Evolutionary conservation across 768 basidiomycete genomes (phyloP).

Genomic region (Macrolepiota dolichaula): DNA sequence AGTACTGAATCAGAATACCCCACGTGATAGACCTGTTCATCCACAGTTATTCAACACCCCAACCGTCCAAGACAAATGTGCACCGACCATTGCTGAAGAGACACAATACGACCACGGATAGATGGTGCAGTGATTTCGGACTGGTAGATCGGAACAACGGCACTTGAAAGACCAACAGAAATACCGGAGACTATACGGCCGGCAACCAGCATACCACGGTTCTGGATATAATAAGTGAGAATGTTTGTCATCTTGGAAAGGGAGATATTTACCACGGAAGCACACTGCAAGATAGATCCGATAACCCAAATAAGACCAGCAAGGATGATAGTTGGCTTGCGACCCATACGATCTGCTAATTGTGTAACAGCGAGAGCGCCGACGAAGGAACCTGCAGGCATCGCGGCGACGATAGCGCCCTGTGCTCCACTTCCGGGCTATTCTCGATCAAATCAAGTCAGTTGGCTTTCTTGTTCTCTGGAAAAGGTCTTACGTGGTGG

Average conservation of each 20-base stretch:
- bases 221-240: constrained; percentile 27
- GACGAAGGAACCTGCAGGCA: constrained; percentile 72
- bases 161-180: constrained; percentile 63
- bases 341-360: constrained; percentile 63
- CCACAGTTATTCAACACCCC: background rate
- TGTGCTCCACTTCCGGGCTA: constrained; percentile 54
- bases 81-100: constrained; percentile 66
- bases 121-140: constrained; percentile 69
- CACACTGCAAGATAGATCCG: constrained; percentile 71
- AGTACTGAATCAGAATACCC: constrained; percentile 76
- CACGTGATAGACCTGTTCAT: constrained; percentile 57
- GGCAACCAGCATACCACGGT: constrained; percentile 72
- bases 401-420: constrained; percentile 74
- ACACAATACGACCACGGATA: constrained; percentile 73
- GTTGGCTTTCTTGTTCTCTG: background rate
- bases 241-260: background rate
- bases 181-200: constrained; percentile 68
- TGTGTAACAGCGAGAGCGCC: constrained; percentile 62
- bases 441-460: background rate
- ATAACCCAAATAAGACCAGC: constrained; percentile 71
- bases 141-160: constrained; percentile 72
- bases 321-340: constrained; percentile 63
- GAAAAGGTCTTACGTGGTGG: constrained; percentile 24
- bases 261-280: constrained; percentile 34
- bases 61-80: background rate